Evolutionary conservation across 352 stramenopile species (phyloP).

Genomic region (Globisporangium carolinianum): DNA sequence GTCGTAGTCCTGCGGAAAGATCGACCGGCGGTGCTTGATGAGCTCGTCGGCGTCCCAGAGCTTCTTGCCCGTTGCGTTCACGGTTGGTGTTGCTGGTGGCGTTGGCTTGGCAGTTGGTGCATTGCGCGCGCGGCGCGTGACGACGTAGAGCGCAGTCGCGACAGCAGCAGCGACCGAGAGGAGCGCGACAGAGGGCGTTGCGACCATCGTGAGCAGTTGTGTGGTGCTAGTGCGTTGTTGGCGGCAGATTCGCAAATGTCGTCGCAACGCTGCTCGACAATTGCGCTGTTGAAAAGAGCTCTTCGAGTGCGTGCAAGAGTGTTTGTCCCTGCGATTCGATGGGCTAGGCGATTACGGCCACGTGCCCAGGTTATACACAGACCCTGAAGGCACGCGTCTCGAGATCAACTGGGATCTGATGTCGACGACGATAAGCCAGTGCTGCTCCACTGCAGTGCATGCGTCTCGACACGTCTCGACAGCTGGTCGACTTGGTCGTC

Average conservation of each 20-base stretch:
- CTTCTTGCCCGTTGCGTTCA: slow-evolving; percentile 21
- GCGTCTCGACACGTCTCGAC: too few relatives aligned
- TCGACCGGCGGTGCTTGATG: slow-evolving; percentile 65
- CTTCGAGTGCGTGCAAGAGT: too few relatives aligned
- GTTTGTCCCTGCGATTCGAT: not conserved
- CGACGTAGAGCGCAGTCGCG: slow-evolving; percentile 25
- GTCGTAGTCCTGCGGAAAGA: slow-evolving; percentile 79
- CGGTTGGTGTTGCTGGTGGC: slow-evolving; percentile 3
- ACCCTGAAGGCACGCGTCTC: too few relatives aligned
- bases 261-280: not conserved
- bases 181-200: slow-evolving; percentile 16
- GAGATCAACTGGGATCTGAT: too few relatives aligned
- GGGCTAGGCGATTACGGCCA: slow-evolving; percentile 5
- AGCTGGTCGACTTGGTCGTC: too few relatives aligned
- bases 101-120: slow-evolving; percentile 9
- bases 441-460: not conserved
- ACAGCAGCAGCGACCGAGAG: slow-evolving; percentile 27
- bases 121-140: slow-evolving; percentile 22
- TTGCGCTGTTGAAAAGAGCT: not conserved
- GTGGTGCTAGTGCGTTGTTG: too few relatives aligned
- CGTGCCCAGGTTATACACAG: too few relatives aligned
- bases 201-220: slow-evolving; percentile 12
- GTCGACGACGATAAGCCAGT: too few relatives aligned
- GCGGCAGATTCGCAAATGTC: slow-evolving; percentile 3
- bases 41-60: slow-evolving; percentile 70